phyloP scores from a whole-genome alignment of 2,329 filamentous ascomycete species.

The Penicillium expansum region DNA sequence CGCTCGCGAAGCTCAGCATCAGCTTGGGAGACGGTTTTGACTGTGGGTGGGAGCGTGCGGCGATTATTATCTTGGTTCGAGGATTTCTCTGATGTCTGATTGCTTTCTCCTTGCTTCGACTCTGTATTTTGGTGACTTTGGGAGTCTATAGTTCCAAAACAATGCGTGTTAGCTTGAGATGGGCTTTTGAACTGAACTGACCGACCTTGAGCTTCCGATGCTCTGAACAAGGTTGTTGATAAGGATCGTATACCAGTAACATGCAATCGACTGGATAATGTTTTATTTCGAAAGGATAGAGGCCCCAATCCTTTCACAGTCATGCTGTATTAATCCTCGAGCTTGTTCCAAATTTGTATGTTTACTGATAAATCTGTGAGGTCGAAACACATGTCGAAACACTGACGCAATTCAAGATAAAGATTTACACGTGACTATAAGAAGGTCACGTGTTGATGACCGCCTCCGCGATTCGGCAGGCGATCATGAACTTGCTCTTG shows the following conservation, averaged over 20 bases:
- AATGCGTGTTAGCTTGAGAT: not conserved
- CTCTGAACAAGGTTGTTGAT: slow-evolving; percentile 3
- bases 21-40: slow-evolving; percentile 60
- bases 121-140: not conserved
- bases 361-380: not conserved
- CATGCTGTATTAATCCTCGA: not conserved
- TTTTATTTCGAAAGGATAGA: not conserved
- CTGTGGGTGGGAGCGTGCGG: slow-evolving; percentile 18
- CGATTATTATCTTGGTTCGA: slow-evolving; percentile 9
- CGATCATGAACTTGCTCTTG: slow-evolving; percentile 16
- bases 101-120: not conserved
- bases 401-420: slow-evolving; percentile 1
- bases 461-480: slow-evolving; percentile 9
- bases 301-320: not conserved
- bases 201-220: slow-evolving; percentile 7
- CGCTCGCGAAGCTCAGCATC: slow-evolving; percentile 66
- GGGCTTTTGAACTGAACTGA: not conserved
- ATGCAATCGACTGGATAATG: not conserved
- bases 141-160: not conserved
- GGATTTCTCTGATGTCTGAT: not conserved
- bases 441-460: not conserved
- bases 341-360: no score
- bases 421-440: not conserved
- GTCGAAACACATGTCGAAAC: not conserved
- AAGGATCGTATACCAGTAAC: not conserved